phyloP scores from a whole-genome alignment of 1,139 yeast genomes.

The Hemisphaericaspora lyxosophila region DNA sequence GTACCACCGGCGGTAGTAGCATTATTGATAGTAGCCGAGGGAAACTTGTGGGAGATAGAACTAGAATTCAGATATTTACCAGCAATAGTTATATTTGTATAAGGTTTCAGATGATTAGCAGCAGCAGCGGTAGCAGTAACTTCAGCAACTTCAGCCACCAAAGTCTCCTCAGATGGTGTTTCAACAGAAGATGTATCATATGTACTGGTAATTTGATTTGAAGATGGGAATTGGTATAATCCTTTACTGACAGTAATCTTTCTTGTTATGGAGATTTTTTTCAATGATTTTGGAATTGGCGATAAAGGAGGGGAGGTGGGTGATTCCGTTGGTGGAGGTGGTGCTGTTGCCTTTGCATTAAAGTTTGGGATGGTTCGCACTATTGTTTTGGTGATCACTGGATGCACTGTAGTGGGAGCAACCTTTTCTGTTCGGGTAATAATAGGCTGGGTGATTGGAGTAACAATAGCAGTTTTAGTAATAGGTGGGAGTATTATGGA shows the following conservation, averaged over 20 bases:
- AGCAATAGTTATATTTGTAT: too few species aligned
- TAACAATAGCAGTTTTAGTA: neutral
- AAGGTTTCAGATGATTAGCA: too few species aligned
- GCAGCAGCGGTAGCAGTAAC: too few species aligned
- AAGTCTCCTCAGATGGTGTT: too few species aligned
- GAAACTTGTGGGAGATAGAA: neutral
- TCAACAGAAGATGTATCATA: neutral
- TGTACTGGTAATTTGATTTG: neutral
- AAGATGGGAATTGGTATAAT: constrained; percentile 1
- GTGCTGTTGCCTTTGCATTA: neutral
- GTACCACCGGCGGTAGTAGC: neutral
- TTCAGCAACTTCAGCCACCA: too few species aligned
- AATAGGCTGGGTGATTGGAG: neutral
- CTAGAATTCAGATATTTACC: neutral
- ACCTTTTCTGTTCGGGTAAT: neutral
- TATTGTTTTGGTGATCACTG: neutral
- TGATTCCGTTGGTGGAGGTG: neutral
- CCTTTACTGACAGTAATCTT: constrained; percentile 1
- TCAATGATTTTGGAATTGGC: neutral
- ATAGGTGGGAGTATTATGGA: neutral
- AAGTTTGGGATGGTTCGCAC: neutral
- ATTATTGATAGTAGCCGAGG: neutral
- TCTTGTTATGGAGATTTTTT: neutral
- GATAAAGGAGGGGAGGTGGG: neutral
- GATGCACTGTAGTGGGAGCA: neutral